Percentiles rank a stretch among this genome's conserved stretches.
These are phyloP conservation scores for Nicotiana tomentosiformis DNA, from an alignment of 257 asterid genomes.

Conservation along the genomic window DNA sequence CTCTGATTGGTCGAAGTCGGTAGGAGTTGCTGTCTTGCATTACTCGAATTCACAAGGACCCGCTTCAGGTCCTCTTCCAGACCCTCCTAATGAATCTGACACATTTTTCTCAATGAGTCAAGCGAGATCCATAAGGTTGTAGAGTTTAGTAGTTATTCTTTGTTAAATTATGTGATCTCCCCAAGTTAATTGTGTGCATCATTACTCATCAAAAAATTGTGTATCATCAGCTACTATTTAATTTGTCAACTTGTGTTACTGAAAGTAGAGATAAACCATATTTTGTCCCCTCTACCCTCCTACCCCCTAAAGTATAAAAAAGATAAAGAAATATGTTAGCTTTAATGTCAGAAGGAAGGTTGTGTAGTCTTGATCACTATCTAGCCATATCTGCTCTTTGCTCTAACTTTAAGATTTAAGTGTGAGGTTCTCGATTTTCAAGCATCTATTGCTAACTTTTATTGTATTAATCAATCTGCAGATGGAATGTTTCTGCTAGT, in stretches of 20 bases:
- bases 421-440: neutral
- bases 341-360: constrained; percentile 8
- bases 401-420: neutral
- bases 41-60: constrained; percentile 77
- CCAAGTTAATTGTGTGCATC: neutral
- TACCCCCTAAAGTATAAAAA: neutral
- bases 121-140: constrained; percentile 95
- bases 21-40: constrained; percentile 79
- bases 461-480: constrained; percentile 16
- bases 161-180: constrained; percentile 22
- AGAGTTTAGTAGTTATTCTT: constrained; percentile 11
- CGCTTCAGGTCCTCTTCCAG: constrained; percentile 97
- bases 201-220: neutral
- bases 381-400: neutral
- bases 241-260: neutral
- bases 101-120: constrained; percentile 86
- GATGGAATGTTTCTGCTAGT: constrained; percentile 84
- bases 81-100: constrained; percentile 82
- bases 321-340: neutral
- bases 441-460: neutral
- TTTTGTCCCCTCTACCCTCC: neutral
- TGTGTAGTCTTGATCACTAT: neutral
- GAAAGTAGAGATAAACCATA: neutral
- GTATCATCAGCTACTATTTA: neutral
- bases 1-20: constrained; percentile 45